Percentiles rank a stretch among this genome's conserved stretches.
Evolutionary conservation across 2,329 filamentous ascomycete species (phyloP).

Genomic region (Penicillium sp.): DNA sequence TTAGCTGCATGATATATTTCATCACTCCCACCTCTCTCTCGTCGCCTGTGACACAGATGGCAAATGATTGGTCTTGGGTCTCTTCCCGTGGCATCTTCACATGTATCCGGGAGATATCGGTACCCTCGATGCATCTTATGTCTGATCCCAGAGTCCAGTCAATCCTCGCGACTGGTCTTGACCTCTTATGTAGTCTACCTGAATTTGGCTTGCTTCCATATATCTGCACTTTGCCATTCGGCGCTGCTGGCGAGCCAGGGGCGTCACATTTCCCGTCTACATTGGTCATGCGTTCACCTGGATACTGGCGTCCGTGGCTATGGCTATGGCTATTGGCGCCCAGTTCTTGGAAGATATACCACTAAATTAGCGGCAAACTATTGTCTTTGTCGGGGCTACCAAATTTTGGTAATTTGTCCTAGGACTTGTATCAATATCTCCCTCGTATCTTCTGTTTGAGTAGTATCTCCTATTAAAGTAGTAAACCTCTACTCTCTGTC

Average conservation of each 20-base stretch:
- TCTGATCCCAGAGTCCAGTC: not conserved
- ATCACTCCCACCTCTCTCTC: not conserved
- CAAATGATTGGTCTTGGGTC: not conserved
- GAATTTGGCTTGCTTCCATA: conserved; percentile 7
- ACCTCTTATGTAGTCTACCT: conserved; percentile 24
- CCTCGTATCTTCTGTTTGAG: not conserved
- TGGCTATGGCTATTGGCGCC: not conserved
- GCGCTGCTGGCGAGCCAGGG: not conserved
- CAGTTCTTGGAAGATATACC: not conserved
- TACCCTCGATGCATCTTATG: not conserved
- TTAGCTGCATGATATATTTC: not conserved
- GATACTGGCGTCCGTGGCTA: not conserved
- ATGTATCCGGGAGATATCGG: not conserved
- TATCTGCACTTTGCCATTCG: not conserved
- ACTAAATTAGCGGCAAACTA: not conserved
- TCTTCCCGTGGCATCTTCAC: not conserved
- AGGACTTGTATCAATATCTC: not conserved
- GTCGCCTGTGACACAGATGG: not conserved
- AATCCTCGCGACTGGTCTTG: not conserved
- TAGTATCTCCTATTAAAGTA: not conserved
- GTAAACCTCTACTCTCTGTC: not conserved
- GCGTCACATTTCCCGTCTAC: not conserved
- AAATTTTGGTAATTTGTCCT: not conserved
- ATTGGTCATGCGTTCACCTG: not conserved
- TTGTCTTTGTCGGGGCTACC: conserved; percentile 4